Evolutionary conservation across 352 stramenopile genomes (phyloP).

Genomic region (Globisporangium splendens): DNA sequence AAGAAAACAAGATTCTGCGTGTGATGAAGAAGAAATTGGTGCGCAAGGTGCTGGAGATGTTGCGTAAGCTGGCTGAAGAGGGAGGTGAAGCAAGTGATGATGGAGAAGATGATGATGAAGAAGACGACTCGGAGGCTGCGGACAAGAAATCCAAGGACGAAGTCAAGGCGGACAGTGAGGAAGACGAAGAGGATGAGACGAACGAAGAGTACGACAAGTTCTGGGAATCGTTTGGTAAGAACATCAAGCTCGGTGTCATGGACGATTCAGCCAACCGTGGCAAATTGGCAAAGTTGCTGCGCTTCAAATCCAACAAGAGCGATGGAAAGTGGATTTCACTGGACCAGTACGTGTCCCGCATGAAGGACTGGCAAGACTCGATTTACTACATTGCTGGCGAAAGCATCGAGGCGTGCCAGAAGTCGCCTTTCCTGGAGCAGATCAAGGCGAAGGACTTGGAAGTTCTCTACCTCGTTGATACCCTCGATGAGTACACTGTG

Average conservation of each 20-base stretch:
- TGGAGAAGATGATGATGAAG: slow-evolving; percentile 49
- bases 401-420: slow-evolving; percentile 88
- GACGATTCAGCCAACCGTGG: slow-evolving; percentile 94
- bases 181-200: slow-evolving; percentile 56
- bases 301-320: slow-evolving; percentile 95
- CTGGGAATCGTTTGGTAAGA: slow-evolving; percentile 97
- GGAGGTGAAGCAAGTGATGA: slow-evolving; percentile 82
- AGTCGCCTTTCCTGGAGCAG: slow-evolving; percentile 97
- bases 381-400: slow-evolving; percentile 99
- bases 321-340: slow-evolving; percentile 92
- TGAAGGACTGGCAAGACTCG: slow-evolving; percentile 99
- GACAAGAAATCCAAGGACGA: slow-evolving; percentile 76
- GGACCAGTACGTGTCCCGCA: slow-evolving; percentile 95
- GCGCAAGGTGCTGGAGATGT: slow-evolving; percentile 99
- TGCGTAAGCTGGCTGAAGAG: slow-evolving; percentile 91
- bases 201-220: slow-evolving; percentile 96
- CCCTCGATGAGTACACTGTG: slow-evolving; percentile 98
- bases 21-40: slow-evolving; percentile 99
- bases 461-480: slow-evolving; percentile 98
- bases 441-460: slow-evolving; percentile 96
- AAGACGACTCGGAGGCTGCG: slow-evolving; percentile 43
- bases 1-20: slow-evolving; percentile 99
- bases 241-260: slow-evolving; percentile 99
- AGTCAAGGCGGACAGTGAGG: slow-evolving; percentile 29
- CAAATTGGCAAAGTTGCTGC: slow-evolving; percentile 96